Evolutionary conservation across 345 rosid genomes (phyloP).

Genomic region (Acer campestre): DNA sequence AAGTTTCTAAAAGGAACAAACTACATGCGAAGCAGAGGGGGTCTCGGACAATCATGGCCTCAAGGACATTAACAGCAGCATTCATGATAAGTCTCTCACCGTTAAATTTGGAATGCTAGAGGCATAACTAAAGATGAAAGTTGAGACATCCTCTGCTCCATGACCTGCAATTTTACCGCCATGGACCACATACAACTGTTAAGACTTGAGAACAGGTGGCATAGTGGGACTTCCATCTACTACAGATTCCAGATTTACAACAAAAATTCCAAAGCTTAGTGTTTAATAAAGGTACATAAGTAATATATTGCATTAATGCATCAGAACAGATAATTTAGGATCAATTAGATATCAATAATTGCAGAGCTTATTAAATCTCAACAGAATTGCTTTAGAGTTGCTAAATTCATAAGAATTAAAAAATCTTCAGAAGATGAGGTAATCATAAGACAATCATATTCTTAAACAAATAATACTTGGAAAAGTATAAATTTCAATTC

Average conservation of each 20-base stretch:
- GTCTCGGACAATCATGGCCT: constrained; percentile 33
- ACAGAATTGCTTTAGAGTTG: not conserved
- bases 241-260: not conserved
- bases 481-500: not conserved
- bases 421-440: not conserved
- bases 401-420: not conserved
- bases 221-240: not conserved
- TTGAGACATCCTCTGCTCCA: constrained; percentile 47
- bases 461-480: not conserved
- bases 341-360: not conserved
- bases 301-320: not conserved
- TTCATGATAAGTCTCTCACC: constrained; percentile 74
- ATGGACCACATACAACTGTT: not conserved
- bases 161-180: constrained; percentile 47
- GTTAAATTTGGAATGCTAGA: constrained; percentile 55
- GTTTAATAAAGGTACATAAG: not conserved
- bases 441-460: not conserved
- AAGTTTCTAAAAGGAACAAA: constrained; percentile 22
- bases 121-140: constrained; percentile 57
- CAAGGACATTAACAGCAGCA: constrained; percentile 45
- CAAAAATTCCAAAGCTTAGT: not conserved
- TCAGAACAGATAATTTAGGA: not conserved
- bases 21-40: constrained; percentile 18
- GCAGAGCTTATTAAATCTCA: not conserved
- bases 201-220: not conserved